Base-by-base conservation (phyloP, 2,329 filamentous ascomycete genomes). In the Lasiodiplodia citricola region DNA sequence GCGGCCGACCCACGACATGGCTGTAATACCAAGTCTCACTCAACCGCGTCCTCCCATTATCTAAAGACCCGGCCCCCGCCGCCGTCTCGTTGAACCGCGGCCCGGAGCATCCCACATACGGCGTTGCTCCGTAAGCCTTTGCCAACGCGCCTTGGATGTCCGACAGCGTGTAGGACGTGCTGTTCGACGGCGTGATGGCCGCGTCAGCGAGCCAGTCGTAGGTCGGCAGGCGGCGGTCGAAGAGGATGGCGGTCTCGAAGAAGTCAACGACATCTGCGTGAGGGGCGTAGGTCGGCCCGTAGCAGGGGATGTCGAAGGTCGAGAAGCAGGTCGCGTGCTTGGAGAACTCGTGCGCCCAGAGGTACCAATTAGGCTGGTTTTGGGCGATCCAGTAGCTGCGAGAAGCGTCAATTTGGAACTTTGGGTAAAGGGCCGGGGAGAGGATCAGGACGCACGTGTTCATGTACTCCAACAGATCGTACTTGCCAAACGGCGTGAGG, bases 321-420 rank as follows among this genome's bases (percentile, higher is more conserved):
- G 85, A 87, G 81, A 82, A 91, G 83, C 89, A 92, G 16, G 89
- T 91, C 2, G 85, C 89, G 78, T 90, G 88, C 81, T 91, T 91
- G 79, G 83, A 85, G 81, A 89, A 91, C 75, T 91, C 88, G 80
- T 91, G 88, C 50, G 79, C 89, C 88, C 89, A 91, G 79, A 92
- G 87, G 41, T 85, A 83, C 63, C 80, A 76, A 79, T 88, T 91
- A 16, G 85, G 82, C 60, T 85, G 83, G 70, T 80, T 80, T 71
- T 87, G 87, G 58, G 84, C 84, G 71, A 90, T 83, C 90, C 89
- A 91, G 83, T 84, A 85, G 58, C 58, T 63, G 41, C 7, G 23
- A 10, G 18, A 10, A 0, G 37, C 0, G 38, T 60, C 11, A 28
- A 38, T 18, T 41, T 41, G 4, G 14, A 6, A 7, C 3, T 16